Evolutionary conservation across 495 filamentous ascomycete species (phyloP), one percentile per base, ranked within the genome.

Genomic region (Baudoinia panamericana): DNA sequence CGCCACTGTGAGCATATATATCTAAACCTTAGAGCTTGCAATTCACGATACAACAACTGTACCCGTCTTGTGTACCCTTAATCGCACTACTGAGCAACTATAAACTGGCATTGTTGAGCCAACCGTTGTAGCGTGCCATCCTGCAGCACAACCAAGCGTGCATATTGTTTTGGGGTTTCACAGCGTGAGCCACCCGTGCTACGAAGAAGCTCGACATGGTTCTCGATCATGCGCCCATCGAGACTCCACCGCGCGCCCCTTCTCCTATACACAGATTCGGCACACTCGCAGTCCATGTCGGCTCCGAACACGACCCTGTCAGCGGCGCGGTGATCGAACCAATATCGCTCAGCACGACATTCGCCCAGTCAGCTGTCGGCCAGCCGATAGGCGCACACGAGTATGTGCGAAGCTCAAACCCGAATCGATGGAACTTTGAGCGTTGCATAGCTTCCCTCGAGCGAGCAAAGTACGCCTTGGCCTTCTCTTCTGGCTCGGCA

Each of bases 241-340:
- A 74, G 43, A 75, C 72, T 6, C 72, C 72, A 13, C 70, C 69
- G 7, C 59, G 72, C 19, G 64, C 71, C 24, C 65, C 72, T 11
- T 72, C 72, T 13, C 73, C 75, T 39, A 60, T 72, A 19, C 74
- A 79, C 53, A 67, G 71, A 17, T 97, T 97, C 62, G 90, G 82
- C 16, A 97, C 90, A 22, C 69, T 90, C 19, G 90, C 90, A 30
- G 90, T 97, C 10, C 90, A 97, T 62, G 84, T 88, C 39, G 90
- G 90, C 30, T 64, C 84, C 30, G 82, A 80, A 49, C 83, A 92
- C 59, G 90, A 97, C 65, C 82, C 85, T 27, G 65, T 67, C 8
- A 97, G 88, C 19, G 90, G 90, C 41, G 90, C 90, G 48, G 90
- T 97, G 45, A 97, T 97, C 60, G 81, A 85, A 58, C 65, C 90